A percentile compares a stretch with the other conserved stretches of the same genome.
phyloP scores from a whole-genome alignment of 129 eudicot genomes.

The Gnaphalium uliginosum region DNA sequence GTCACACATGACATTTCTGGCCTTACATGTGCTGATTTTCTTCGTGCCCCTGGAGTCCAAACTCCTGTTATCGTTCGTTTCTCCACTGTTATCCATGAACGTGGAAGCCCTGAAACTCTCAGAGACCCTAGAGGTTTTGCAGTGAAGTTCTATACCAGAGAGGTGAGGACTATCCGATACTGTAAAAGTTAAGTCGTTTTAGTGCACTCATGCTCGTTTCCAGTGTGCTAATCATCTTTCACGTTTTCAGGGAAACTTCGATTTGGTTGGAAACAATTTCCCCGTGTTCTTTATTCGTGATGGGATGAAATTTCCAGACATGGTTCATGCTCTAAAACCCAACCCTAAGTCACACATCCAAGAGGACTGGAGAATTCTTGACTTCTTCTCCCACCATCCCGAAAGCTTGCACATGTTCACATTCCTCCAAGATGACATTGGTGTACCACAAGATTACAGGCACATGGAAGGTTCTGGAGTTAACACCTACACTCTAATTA shows the following conservation, averaged over 20 bases:
- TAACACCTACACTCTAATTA: constrained; percentile 66
- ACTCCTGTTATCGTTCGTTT: constrained; percentile 89
- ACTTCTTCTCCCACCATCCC: constrained; percentile 77
- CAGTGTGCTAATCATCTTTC: background rate
- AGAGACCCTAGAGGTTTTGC: constrained; percentile 93
- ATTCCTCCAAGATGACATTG: constrained; percentile 74
- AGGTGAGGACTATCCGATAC: constrained; percentile 43
- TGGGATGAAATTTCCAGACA: constrained; percentile 85
- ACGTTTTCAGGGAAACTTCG: constrained; percentile 68
- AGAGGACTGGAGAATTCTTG: constrained; percentile 75
- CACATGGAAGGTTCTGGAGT: constrained; percentile 90
- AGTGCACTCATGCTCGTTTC: background rate
- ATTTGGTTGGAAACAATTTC: constrained; percentile 88
- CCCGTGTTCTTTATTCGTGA: constrained; percentile 78
- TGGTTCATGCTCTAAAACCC: constrained; percentile 82
- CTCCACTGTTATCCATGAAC: constrained; percentile 88
- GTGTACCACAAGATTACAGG: constrained; percentile 75
- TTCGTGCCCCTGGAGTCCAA: constrained; percentile 83
- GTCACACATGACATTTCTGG: constrained; percentile 74
- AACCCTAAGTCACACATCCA: constrained; percentile 89
- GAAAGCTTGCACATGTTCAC: constrained; percentile 80
- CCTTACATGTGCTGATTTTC: constrained; percentile 89
- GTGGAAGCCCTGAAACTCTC: constrained; percentile 88
- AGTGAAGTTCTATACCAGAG: constrained; percentile 84
- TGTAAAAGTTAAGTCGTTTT: background rate